Evolutionary conservation across 2,329 filamentous ascomycete species (phyloP).

Genomic region (Torrubiellomyces zombiae): DNA sequence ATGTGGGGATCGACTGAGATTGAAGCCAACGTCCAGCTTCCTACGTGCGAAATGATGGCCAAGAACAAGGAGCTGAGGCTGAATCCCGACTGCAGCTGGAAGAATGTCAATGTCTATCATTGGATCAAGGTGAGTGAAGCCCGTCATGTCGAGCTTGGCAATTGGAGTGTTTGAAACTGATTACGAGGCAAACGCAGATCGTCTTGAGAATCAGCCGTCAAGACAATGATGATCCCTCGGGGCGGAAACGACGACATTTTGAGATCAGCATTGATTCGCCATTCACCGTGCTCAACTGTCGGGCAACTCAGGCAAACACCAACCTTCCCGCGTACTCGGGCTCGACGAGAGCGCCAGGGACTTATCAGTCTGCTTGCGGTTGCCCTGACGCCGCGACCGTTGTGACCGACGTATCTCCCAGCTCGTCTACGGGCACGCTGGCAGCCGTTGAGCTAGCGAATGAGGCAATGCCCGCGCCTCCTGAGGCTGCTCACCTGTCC

Average conservation of each 20-base stretch:
- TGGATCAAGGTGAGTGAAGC: conserved; percentile 75
- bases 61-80: conserved; percentile 49
- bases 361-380: conserved; percentile 30
- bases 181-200: conserved; percentile 46
- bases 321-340: conserved; percentile 61
- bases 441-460: conserved; percentile 19
- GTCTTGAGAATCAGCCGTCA: conserved; percentile 81
- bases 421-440: conserved; percentile 38
- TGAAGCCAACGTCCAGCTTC: conserved; percentile 84
- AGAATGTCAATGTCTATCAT: conserved; percentile 84
- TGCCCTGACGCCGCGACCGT: conserved; percentile 35
- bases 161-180: too few species aligned
- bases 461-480: conserved; percentile 26
- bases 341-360: conserved; percentile 30
- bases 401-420: conserved; percentile 48
- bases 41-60: conserved; percentile 74
- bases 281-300: conserved; percentile 83
- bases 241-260: conserved; percentile 67
- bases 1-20: conserved; percentile 83
- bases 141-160: too few species aligned
- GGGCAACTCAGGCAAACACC: conserved; percentile 82
- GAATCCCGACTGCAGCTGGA: conserved; percentile 84
- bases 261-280: conserved; percentile 95
- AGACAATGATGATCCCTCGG: conserved; percentile 57
- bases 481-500: conserved; percentile 39